Conservation (phyloP, 805 yeast genomes). For the Candida glaebosa region DNA sequence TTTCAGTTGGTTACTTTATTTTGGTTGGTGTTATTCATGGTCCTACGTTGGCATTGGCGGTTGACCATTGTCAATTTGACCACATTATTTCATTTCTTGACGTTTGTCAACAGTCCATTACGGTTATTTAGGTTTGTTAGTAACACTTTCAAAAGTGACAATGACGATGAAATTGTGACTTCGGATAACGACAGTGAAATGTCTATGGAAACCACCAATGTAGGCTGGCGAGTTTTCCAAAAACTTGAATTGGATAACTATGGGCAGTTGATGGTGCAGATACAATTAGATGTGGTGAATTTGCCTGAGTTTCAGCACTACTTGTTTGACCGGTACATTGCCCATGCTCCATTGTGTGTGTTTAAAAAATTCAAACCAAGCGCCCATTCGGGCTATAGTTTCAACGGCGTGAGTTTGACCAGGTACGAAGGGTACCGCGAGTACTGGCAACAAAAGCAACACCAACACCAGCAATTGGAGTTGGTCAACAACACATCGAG, state of each 20-base stretch:
- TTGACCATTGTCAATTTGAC: background rate
- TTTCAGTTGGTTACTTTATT: slow-evolving; percentile 3
- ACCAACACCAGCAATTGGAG: background rate
- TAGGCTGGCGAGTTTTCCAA: background rate
- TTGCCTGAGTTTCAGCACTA: slow-evolving; percentile 24
- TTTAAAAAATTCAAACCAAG: slow-evolving; percentile 15
- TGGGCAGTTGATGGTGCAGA: background rate
- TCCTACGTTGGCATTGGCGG: slow-evolving; percentile 1
- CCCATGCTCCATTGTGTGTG: slow-evolving; percentile 32
- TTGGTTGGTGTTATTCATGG: background rate
- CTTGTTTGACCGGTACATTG: slow-evolving; percentile 34
- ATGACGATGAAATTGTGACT: background rate
- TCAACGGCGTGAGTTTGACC: slow-evolving; percentile 12
- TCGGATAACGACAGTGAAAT: background rate
- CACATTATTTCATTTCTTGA: slow-evolving; percentile 1
- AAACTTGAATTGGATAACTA: background rate
- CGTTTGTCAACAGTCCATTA: slow-evolving; percentile 2
- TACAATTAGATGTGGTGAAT: background rate
- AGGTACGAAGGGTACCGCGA: slow-evolving; percentile 16
- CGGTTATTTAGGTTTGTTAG: slow-evolving; percentile 1
- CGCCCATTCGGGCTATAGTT: slow-evolving; percentile 10
- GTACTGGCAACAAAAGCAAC: slow-evolving; percentile 7
- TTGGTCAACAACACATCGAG: background rate
- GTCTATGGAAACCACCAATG: background rate
- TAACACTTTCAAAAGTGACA: background rate